Percentiles rank a stretch among this genome's conserved stretches.
Conservation (phyloP, 2,329 filamentous ascomycete genomes). For the Aspergillus arachidicola region DNA sequence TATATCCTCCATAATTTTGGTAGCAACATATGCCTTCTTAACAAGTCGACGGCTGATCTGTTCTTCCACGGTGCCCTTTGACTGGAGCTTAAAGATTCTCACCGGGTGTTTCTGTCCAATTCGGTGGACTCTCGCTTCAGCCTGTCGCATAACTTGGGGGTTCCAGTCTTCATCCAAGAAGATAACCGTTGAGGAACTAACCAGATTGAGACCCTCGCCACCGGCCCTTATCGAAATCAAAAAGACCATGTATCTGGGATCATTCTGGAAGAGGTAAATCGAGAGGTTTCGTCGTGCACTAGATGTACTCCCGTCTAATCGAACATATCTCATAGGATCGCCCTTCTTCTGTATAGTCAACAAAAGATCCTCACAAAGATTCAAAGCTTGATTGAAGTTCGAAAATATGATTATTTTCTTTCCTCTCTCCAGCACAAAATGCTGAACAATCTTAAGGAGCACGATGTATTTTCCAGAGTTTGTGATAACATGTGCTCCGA, state of each 20-base stretch:
- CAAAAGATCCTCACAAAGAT: slow-evolving; percentile 57
- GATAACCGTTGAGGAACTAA: slow-evolving; percentile 57
- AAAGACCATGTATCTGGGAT: slow-evolving; percentile 55
- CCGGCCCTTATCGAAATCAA: slow-evolving; percentile 59
- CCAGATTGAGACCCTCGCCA: slow-evolving; percentile 59
- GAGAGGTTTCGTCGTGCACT: slow-evolving; percentile 55
- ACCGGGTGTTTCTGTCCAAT: slow-evolving; percentile 59
- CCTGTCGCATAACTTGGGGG: slow-evolving; percentile 56
- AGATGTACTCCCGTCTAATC: slow-evolving; percentile 55
- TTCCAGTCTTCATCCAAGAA: slow-evolving; percentile 62
- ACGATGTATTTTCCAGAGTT: slow-evolving; percentile 61
- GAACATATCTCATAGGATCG: slow-evolving; percentile 47
- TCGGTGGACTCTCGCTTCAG: slow-evolving; percentile 57
- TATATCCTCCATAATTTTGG: slow-evolving; percentile 58
- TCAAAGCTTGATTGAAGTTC: slow-evolving; percentile 54
- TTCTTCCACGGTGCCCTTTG: slow-evolving; percentile 60
- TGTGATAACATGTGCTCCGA: slow-evolving; percentile 51
- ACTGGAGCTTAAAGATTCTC: slow-evolving; percentile 59
- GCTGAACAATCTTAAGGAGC: slow-evolving; percentile 47
- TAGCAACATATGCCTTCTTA: slow-evolving; percentile 64
- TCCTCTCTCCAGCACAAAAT: slow-evolving; percentile 25
- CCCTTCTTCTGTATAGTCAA: slow-evolving; percentile 46
- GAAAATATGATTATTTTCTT: slow-evolving; percentile 61
- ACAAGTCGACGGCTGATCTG: slow-evolving; percentile 61
- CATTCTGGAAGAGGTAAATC: slow-evolving; percentile 57